Base-by-base conservation (phyloP, 2,329 filamentous ascomycete species). In the Nemania diffusa region DNA sequence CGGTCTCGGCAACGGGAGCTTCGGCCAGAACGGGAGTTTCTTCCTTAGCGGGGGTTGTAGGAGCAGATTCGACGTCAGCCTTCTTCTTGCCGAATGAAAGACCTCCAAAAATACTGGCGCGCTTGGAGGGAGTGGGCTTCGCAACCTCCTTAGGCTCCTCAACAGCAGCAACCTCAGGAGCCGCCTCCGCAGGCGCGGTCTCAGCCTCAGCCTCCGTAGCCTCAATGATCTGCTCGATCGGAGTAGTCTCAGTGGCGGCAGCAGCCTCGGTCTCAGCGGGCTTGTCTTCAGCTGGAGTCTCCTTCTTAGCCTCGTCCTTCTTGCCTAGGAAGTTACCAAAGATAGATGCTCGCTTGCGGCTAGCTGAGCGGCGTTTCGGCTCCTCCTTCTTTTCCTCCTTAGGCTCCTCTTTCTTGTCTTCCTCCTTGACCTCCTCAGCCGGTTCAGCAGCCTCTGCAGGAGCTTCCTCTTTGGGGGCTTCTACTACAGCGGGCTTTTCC, bases 291-390 rank as follows among this genome's bases (percentile, higher is more conserved):
- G 68, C 70, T n/a, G 74, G 34, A 9, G 65, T 50, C 68, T 76
- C 72, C 72, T 79, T 81, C 79, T 73, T 77, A 68, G 77, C 76
- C 75, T 83, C 81, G 65, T 85, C 84, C 81, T 88, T 88, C 81
- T 87, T 86, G 74, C 84, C 83, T 6, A 84, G 77, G 69, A 90
- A 83, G 74, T 76, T 81, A 73, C 85, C 86, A 74, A 91, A 90
- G 81, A 90, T 86, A 62, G 88, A 90, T 53, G 82, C 81, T 59
- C 89, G 88, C 87, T 91, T 91, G 76, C 86, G 86, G 78, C 88
- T 90, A 57, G 85, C 84, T 73, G 87, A 90, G 76, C 88, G 86
- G 71, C 85, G 86, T 84, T 90, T 89, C 71, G 85, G 81, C 77
- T 88, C 84, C 75, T 89, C 84, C 74, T 85, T 83, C 79, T 87